A percentile compares a stretch with the other conserved stretches of the same genome.
Conservation (phyloP, 2,329 filamentous ascomycete genomes). For the Drechslerella coelobrocha region DNA sequence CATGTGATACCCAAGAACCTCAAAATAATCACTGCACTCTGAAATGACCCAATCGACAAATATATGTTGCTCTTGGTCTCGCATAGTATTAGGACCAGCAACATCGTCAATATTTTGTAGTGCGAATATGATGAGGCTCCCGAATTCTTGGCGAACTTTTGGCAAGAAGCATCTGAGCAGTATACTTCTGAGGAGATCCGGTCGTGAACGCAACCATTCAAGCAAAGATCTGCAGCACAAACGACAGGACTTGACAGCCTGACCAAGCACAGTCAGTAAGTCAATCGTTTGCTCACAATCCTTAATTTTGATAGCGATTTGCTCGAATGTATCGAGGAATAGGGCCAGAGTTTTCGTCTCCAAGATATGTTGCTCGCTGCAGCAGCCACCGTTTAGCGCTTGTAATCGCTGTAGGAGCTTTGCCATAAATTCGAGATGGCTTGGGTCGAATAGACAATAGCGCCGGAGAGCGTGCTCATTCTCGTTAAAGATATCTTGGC, state of each 20-base stretch:
- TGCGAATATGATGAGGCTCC: conserved; percentile 52
- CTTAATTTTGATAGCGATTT: conserved; percentile 75
- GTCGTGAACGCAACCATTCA: conserved; percentile 51
- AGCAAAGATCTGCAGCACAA: conserved; percentile 52
- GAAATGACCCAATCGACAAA: conserved; percentile 50
- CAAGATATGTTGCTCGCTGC: conserved; percentile 61
- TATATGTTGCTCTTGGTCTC: conserved; percentile 41
- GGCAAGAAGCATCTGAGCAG: conserved; percentile 53
- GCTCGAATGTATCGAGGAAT: conserved; percentile 71
- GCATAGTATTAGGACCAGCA: conserved; percentile 25
- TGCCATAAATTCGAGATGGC: conserved; percentile 72
- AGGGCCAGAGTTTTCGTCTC: conserved; percentile 61
- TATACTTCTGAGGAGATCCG: conserved; percentile 49
- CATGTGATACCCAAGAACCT: conserved; percentile 62
- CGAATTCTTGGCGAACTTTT: conserved; percentile 52
- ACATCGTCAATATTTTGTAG: conserved; percentile 52
- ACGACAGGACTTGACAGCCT: conserved; percentile 58
- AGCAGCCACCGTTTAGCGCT: conserved; percentile 60
- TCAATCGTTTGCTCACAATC: conserved; percentile 69
- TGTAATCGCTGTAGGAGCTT: conserved; percentile 68
- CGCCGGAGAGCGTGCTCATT: conserved; percentile 77
- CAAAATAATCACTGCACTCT: conserved; percentile 51
- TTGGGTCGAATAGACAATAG: conserved; percentile 79
- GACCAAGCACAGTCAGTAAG: conserved; percentile 65
- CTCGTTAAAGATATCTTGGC: conserved; percentile 70